Evolutionary conservation across 768 basidiomycete genomes (phyloP).

Genomic region (Tylopilus cervinicoccineus): DNA sequence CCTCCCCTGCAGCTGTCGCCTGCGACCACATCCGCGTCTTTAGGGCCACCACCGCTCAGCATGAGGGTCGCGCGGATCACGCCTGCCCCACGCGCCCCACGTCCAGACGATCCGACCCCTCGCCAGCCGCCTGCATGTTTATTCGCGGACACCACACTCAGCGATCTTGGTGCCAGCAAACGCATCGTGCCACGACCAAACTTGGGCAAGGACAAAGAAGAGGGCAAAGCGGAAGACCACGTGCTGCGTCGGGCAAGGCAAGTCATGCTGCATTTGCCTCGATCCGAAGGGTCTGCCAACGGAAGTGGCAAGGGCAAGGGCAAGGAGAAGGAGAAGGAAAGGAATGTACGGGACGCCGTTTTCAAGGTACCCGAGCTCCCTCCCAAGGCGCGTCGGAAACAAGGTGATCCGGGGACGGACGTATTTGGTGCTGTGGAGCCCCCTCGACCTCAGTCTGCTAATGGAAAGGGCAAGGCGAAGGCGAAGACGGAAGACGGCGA

Average conservation of each 20-base stretch:
- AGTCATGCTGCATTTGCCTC: conserved; percentile 37
- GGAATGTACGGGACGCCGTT: background rate
- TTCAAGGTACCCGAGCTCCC: conserved; percentile 54
- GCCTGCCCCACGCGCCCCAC: conserved; percentile 41
- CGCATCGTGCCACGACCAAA: conserved; percentile 17
- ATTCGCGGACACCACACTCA: conserved; percentile 4
- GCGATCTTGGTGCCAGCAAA: conserved; percentile 19
- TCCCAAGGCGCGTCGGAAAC: conserved; percentile 18
- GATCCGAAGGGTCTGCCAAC: conserved; percentile 13
- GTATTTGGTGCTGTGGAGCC: conserved; percentile 28
- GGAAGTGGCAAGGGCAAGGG: conserved; percentile 3
- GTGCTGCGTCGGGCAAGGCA: conserved; percentile 33
- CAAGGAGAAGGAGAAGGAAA: conserved; percentile 5
- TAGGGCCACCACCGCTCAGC: conserved; percentile 23
- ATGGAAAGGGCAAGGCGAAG: conserved; percentile 40
- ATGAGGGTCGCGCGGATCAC: conserved; percentile 58
- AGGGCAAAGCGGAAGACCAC: conserved; percentile 25
- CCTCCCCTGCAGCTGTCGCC: conserved; percentile 9
- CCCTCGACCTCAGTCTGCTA: background rate
- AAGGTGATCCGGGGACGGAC: conserved; percentile 22
- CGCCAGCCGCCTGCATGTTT: conserved; percentile 53
- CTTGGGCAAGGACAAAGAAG: conserved; percentile 18
- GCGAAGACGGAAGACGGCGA: conserved; percentile 24
- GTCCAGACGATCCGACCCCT: conserved; percentile 79
- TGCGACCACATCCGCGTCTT: conserved; percentile 18